Base-by-base conservation (phyloP, 805 yeast genomes). In the Pichia exigua region DNA sequence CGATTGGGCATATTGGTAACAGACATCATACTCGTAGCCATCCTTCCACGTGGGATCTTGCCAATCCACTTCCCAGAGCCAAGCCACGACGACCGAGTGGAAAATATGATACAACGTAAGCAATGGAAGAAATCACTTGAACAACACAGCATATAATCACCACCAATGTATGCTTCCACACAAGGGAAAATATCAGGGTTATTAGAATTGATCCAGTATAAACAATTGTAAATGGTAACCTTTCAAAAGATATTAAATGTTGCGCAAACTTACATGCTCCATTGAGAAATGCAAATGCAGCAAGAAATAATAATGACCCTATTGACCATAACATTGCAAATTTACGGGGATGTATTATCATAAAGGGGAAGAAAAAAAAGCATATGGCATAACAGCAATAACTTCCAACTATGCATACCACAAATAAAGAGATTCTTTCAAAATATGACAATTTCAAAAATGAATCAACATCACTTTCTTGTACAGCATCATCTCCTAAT, bases 41-140 rank as follows among this genome's bases (percentile, higher is more conserved):
- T 15, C 57, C 54, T 21, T 62, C 64, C 5, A 62, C 64, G 35
- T 62, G 66, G 17, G 46, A 49, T 39, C 66, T 53, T 7, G 66
- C 89, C 8, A 83, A 70, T 22, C 79, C 68, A 17, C 81, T 72
- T 1, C 84, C 75, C 65, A 81, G 72, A 54, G 77, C 69, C 46
- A 83, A 61, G 2, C 92, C 83, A 52, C 83, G 82, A 5, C 88
- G 82, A 10, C 97, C 97, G 68, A 88, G 82, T 15, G 98, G 98
- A 74, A 92, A 90, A 67, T 91, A 91, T 57, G 95, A 85, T 22
- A 91, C 75, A 0, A 89, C 82, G 64, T 91, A 91, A 73, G 87
- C 88, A 8, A 87, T 60, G 15, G 91, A 87, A 4, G 96, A 89
- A 45, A 91, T 65, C 17, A 87, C 67, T 65, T 91, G 96, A 5